These are phyloP conservation scores for Trichoderma sp. DNA, from an alignment of 2,329 filamentous ascomycete genomes.

Conservation along the genomic window DNA sequence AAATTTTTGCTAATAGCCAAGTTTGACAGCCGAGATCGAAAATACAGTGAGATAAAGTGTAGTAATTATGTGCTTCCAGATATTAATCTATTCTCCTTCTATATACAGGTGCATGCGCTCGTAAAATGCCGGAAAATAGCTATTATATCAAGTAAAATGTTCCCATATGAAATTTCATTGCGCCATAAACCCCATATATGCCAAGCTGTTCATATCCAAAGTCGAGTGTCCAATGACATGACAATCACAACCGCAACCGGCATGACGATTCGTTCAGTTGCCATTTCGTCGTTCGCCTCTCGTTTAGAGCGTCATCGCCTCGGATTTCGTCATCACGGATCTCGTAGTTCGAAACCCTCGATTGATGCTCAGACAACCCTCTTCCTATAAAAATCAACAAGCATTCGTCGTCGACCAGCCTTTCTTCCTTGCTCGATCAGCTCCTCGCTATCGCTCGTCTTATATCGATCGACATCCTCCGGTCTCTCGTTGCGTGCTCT, in stretches of 20 bases:
- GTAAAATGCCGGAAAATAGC: not conserved
- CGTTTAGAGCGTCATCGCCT: not conserved
- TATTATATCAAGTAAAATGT: not conserved
- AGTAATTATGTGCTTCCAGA: not conserved
- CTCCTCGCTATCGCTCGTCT: slow-evolving; percentile 32
- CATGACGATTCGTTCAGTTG: not conserved
- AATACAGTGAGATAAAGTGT: not conserved
- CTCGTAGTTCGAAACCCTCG: not conserved
- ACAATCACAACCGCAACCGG: not conserved
- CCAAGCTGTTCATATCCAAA: not conserved
- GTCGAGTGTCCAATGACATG: not conserved
- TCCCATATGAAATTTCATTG: not conserved
- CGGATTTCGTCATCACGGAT: not conserved
- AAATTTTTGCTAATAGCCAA: not conserved
- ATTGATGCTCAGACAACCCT: slow-evolving; percentile 27
- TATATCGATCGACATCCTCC: slow-evolving; percentile 32
- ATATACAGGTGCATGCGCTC: not conserved
- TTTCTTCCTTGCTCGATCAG: slow-evolving; percentile 30
- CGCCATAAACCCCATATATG: not conserved
- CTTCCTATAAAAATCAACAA: slow-evolving; percentile 32
- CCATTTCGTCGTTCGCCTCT: not conserved
- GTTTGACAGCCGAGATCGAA: not conserved
- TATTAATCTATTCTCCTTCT: not conserved
- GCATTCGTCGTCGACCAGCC: slow-evolving; percentile 33
- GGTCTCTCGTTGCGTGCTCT: slow-evolving; percentile 31